Percentiles rank a stretch among this genome's conserved stretches.
Evolutionary conservation across 805 yeast genomes (phyloP).

Genomic region (Monosporozyma aerobia): DNA sequence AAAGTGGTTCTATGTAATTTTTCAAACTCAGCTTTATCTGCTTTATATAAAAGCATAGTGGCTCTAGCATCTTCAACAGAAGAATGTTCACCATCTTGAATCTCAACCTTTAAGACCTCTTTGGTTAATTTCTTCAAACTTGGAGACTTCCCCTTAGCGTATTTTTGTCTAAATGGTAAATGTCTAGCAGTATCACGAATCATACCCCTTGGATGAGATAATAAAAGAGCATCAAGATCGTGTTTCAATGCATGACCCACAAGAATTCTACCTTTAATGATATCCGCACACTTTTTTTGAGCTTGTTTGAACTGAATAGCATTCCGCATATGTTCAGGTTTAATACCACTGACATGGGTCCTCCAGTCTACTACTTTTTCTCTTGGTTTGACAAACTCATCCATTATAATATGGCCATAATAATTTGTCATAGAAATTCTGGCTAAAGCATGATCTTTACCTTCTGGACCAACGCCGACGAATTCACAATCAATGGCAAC

Average conservation of each 20-base stretch:
- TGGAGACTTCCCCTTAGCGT: slow-evolving; percentile 64
- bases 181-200: slow-evolving; percentile 70
- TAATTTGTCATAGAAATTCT: slow-evolving; percentile 82
- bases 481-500: slow-evolving; percentile 89
- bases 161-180: slow-evolving; percentile 42
- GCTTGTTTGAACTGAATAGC: slow-evolving; percentile 66
- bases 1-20: slow-evolving; percentile 19
- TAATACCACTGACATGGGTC: slow-evolving; percentile 84
- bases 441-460: slow-evolving; percentile 63
- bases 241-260: slow-evolving; percentile 84
- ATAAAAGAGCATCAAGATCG: slow-evolving; percentile 58
- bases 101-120: slow-evolving; percentile 47
- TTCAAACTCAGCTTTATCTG: slow-evolving; percentile 56
- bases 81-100: slow-evolving; percentile 71
- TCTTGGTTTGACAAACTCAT: slow-evolving; percentile 64
- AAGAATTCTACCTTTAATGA: slow-evolving; percentile 47
- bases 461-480: slow-evolving; percentile 80
- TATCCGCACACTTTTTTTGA: slow-evolving; percentile 43
- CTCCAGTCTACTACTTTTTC: slow-evolving; percentile 83
- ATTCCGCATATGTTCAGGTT: slow-evolving; percentile 54
- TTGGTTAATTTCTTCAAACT: slow-evolving; percentile 55
- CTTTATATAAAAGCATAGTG: slow-evolving; percentile 70
- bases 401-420: slow-evolving; percentile 64
- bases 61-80: slow-evolving; percentile 88
- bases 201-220: slow-evolving; percentile 56